Percentiles rank a stretch among this genome's conserved stretches.
phyloP scores from a whole-genome alignment of 1,139 yeast genomes.

The Martiniozyma asiatica region DNA sequence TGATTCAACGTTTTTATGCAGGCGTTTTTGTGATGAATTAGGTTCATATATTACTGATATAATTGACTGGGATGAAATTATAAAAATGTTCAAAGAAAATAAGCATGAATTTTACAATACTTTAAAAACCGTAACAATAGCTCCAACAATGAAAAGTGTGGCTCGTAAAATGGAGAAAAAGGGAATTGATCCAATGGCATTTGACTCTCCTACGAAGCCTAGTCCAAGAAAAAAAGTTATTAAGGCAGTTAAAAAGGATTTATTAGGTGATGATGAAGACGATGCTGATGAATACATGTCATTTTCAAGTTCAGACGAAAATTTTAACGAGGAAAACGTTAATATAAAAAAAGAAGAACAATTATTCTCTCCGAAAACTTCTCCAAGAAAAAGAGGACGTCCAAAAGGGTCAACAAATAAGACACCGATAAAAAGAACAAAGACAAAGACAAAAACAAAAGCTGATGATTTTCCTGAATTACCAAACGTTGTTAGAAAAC shows the following conservation, averaged over 20 bases:
- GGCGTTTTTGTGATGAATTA: constrained; percentile 28
- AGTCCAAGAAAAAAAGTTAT: constrained; percentile 5
- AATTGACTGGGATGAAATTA: constrained; percentile 26
- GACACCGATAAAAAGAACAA: constrained; percentile 20
- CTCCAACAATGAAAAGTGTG: constrained; percentile 14
- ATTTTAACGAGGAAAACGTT: constrained; percentile 10
- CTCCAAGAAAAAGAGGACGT: constrained; percentile 7
- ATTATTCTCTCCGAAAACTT: too few species aligned
- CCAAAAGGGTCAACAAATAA: constrained; percentile 8
- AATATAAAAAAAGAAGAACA: constrained; percentile 5
- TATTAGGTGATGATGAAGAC: constrained; percentile 9
- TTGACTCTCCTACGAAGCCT: constrained; percentile 2
- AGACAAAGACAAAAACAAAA: not conserved
- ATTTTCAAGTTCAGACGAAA: not conserved
- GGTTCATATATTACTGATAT: constrained; percentile 24
- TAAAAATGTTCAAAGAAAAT: constrained; percentile 17
- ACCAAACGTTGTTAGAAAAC: constrained; percentile 10
- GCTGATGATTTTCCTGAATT: constrained; percentile 8
- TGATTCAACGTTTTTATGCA: constrained; percentile 25
- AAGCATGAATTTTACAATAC: constrained; percentile 22
- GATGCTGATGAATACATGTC: constrained; percentile 3
- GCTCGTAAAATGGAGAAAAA: constrained; percentile 3
- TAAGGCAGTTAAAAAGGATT: not conserved
- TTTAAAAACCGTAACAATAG: constrained; percentile 22
- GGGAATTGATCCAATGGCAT: constrained; percentile 5